These are phyloP conservation scores for Tolypocladium endophyticum DNA, from an alignment of 2,329 filamentous ascomycete genomes.

Conservation along the genomic window DNA sequence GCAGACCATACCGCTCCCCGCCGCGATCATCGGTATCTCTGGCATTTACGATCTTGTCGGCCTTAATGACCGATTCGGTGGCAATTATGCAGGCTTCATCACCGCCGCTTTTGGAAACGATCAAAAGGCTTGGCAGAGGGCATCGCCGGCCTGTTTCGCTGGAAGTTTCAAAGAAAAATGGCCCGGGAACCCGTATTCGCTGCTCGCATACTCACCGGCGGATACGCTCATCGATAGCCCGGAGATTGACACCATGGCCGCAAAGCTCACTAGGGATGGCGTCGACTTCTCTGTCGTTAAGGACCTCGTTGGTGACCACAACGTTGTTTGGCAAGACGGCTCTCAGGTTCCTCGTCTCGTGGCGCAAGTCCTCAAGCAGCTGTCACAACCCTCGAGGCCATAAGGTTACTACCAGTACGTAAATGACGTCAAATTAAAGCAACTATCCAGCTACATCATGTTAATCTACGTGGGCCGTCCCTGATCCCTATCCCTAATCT, in stretches of 20 bases:
- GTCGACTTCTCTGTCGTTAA: conserved; percentile 18
- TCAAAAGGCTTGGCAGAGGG: conserved; percentile 37
- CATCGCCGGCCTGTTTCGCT: conserved; percentile 39
- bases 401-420: neutral
- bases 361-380: conserved; percentile 13
- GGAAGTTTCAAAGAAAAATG: conserved; percentile 31
- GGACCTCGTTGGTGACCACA: conserved; percentile 47
- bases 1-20: conserved; percentile 26
- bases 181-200: conserved; percentile 18
- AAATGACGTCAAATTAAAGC: neutral
- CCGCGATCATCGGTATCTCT: conserved; percentile 48
- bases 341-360: conserved; percentile 40
- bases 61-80: conserved; percentile 34
- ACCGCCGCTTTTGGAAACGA: conserved; percentile 49
- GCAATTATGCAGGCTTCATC: conserved; percentile 47
- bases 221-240: conserved; percentile 43
- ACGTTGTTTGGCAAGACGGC: conserved; percentile 54
- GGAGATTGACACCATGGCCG: conserved; percentile 48
- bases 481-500: neutral
- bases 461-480: neutral
- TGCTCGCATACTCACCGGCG: conserved; percentile 34
- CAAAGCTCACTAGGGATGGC: conserved; percentile 29
- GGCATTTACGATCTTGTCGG: conserved; percentile 57
- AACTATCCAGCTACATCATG: neutral
- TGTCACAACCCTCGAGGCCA: neutral